These are phyloP conservation scores for Wickerhamomyces tratensis DNA, from an alignment of 805 yeast genomes.

Conservation along the genomic window DNA sequence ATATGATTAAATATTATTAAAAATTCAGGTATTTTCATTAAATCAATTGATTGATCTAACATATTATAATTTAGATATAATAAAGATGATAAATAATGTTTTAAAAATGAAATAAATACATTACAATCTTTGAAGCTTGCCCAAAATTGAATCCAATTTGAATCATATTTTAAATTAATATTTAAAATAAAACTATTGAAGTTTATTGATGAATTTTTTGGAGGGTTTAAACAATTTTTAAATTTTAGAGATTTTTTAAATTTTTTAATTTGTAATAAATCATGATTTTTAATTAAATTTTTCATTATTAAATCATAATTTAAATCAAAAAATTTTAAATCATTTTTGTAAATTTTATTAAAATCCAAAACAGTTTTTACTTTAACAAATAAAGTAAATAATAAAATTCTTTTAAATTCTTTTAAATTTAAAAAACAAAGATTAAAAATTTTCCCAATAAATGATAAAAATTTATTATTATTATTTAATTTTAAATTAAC, in stretches of 20 bases:
- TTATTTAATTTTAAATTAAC: too few relatives aligned
- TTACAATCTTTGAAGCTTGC: conserved; percentile 39
- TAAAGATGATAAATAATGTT: conserved; percentile 35
- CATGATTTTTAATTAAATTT: background rate
- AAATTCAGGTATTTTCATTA: conserved; percentile 12
- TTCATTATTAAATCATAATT: background rate
- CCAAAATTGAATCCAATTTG: conserved; percentile 53
- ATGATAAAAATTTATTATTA: conserved; percentile 18
- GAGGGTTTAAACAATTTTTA: too few relatives aligned
- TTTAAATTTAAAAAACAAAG: conserved; percentile 39
- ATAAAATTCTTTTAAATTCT: conserved; percentile 38
- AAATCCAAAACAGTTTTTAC: conserved; percentile 29
- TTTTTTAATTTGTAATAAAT: conserved; percentile 6
- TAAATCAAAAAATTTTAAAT: background rate
- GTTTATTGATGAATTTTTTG: too few relatives aligned
- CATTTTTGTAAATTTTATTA: background rate
- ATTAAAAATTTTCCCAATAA: conserved; percentile 56
- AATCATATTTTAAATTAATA: too few relatives aligned
- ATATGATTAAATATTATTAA: conserved; percentile 13
- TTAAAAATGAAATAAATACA: conserved; percentile 48
- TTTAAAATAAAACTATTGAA: too few relatives aligned
- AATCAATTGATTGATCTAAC: background rate
- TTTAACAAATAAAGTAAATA: conserved; percentile 48
- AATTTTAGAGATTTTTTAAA: too few relatives aligned
- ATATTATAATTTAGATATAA: background rate